Evolutionary conservation across 805 yeast genomes (phyloP).

Genomic region (Metschnikowia lunata): DNA sequence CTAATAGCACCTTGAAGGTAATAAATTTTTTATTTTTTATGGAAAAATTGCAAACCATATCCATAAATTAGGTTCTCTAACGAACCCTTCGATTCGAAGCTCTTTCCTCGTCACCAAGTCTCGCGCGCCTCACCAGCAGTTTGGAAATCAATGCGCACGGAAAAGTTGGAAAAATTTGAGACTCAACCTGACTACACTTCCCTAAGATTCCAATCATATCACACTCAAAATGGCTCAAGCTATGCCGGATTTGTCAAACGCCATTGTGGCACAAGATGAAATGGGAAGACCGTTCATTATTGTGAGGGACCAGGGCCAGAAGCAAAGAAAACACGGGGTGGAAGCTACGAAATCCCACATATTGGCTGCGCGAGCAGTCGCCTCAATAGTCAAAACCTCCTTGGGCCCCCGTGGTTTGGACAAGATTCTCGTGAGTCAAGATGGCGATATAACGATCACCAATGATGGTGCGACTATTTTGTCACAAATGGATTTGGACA

Average conservation of each 20-base stretch:
- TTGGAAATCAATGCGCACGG: conserved; percentile 8
- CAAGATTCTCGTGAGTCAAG: conserved; percentile 90
- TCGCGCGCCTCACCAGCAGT: background rate
- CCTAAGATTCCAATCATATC: background rate
- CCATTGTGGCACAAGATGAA: conserved; percentile 98
- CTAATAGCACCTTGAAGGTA: too few species aligned
- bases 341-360: conserved; percentile 73
- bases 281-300: conserved; percentile 98
- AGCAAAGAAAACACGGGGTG: conserved; percentile 55
- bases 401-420: conserved; percentile 98
- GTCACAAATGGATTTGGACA: conserved; percentile 92
- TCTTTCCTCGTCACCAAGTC: too few species aligned
- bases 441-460: conserved; percentile 96
- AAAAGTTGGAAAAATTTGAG: conserved; percentile 7
- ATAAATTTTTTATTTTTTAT: too few species aligned
- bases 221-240: conserved; percentile 17
- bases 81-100: too few species aligned
- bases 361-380: conserved; percentile 90
- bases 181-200: background rate
- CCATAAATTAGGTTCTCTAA: too few species aligned
- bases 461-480: conserved; percentile 98
- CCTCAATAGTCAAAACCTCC: conserved; percentile 86
- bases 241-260: conserved; percentile 94
- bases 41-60: too few species aligned
- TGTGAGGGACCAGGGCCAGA: conserved; percentile 81